These are phyloP conservation scores for Aspergillus sp. DNA, from an alignment of 2,329 filamentous ascomycete genomes.

Conservation along the genomic window DNA sequence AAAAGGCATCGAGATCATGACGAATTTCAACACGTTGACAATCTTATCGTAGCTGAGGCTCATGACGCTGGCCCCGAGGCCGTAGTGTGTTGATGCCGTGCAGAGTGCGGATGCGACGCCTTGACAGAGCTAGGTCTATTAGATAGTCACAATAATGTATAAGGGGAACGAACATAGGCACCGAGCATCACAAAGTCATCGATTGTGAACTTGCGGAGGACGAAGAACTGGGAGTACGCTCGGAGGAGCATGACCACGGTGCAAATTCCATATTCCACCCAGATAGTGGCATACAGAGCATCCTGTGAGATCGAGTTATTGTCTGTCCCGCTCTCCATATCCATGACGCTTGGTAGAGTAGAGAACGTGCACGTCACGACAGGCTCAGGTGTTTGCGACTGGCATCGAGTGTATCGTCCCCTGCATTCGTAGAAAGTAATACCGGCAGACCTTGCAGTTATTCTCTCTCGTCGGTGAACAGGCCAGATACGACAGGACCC, in stretches of 20 bases:
- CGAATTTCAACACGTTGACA: not conserved
- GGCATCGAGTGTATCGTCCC: not conserved
- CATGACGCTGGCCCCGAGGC: not conserved
- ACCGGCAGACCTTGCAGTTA: too few species aligned
- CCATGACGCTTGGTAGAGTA: too few species aligned
- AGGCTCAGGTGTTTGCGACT: too few species aligned
- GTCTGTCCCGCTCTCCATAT: not conserved
- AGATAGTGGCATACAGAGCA: not conserved
- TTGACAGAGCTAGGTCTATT: not conserved
- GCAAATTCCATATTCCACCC: slow-evolving; percentile 4
- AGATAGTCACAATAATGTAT: not conserved
- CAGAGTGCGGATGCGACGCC: not conserved
- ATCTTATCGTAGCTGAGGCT: not conserved
- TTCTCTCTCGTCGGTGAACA: too few species aligned
- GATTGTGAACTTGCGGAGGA: not conserved
- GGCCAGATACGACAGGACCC: too few species aligned
- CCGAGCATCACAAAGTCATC: slow-evolving; percentile 7
- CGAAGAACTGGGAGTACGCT: not conserved
- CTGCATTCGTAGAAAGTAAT: too few species aligned
- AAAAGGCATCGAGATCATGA: slow-evolving; percentile 1
- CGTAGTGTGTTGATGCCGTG: not conserved
- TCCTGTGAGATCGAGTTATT: not conserved
- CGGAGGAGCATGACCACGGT: slow-evolving; percentile 5
- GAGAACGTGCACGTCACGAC: not conserved
- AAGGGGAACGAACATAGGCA: not conserved